Evolutionary conservation across 2,329 filamentous ascomycete species (phyloP).

Genomic region (Phyllosticta ampelicida): DNA sequence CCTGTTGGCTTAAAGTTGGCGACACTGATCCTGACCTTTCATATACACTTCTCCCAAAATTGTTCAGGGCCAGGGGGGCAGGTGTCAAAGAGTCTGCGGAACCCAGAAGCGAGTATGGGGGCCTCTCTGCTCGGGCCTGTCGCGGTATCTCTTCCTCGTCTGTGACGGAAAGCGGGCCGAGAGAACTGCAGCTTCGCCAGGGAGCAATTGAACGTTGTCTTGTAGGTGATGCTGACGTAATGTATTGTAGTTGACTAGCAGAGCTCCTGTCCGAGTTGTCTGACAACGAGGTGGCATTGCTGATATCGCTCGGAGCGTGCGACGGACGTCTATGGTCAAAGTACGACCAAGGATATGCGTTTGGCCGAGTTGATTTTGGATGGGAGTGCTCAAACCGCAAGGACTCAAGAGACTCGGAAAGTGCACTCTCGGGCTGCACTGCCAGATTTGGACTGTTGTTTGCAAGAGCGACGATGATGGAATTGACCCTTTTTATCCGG

Average conservation of each 20-base stretch:
- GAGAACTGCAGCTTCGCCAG: background rate
- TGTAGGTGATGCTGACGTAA: background rate
- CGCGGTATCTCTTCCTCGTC: background rate
- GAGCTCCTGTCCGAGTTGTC: slow-evolving; percentile 7
- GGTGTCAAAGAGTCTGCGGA: background rate
- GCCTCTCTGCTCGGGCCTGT: background rate
- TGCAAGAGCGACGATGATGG: slow-evolving; percentile 20
- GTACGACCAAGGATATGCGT: background rate
- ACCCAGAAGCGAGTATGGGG: background rate
- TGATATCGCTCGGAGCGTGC: background rate
- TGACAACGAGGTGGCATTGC: slow-evolving; percentile 2
- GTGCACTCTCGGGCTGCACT: slow-evolving; percentile 7
- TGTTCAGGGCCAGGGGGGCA: background rate
- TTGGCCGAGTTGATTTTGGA: background rate
- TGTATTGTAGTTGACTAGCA: background rate
- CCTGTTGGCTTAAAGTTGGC: slow-evolving; percentile 24
- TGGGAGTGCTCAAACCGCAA: slow-evolving; percentile 1
- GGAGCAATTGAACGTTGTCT: background rate
- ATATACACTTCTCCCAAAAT: background rate
- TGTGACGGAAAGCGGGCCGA: background rate
- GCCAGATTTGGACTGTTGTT: slow-evolving; percentile 10
- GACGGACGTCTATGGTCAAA: background rate
- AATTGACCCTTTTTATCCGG: slow-evolving; percentile 22
- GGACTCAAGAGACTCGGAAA: slow-evolving; percentile 4
- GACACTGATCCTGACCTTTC: slow-evolving; percentile 7